phyloP scores from a whole-genome alignment of 495 filamentous ascomycete species.

The Elaphomyces granulatus region DNA sequence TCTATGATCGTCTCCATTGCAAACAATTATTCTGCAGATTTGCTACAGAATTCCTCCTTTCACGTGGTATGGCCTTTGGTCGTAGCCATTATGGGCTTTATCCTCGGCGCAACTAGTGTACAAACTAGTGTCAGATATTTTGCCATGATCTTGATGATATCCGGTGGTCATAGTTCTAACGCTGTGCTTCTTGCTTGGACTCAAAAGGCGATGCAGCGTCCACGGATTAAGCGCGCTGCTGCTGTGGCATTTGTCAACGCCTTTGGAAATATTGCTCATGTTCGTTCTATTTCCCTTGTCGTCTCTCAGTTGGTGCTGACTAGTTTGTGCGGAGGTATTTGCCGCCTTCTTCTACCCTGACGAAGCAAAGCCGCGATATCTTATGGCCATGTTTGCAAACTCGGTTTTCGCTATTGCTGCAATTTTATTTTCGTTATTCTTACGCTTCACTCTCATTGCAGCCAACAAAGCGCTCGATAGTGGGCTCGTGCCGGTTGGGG shows the following conservation, averaged over 20 bases:
- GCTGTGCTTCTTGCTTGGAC: conserved; percentile 70
- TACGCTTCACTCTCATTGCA: conserved; percentile 50
- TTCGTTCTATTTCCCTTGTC: not conserved
- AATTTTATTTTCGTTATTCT: conserved; percentile 46
- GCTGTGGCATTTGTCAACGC: conserved; percentile 72
- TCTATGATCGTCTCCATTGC: conserved; percentile 53
- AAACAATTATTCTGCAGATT: conserved; percentile 69
- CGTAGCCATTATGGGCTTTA: conserved; percentile 56
- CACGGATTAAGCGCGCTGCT: conserved; percentile 70
- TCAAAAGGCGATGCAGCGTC: conserved; percentile 64
- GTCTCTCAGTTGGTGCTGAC: not conserved
- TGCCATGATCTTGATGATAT: conserved; percentile 72
- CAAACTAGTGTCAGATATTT: conserved; percentile 53
- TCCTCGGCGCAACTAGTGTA: conserved; percentile 58
- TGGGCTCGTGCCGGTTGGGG: conserved; percentile 1
- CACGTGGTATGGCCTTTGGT: conserved; percentile 57
- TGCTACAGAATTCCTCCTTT: conserved; percentile 63
- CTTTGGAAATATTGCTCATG: conserved; percentile 51
- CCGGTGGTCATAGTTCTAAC: conserved; percentile 40
- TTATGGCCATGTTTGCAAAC: conserved; percentile 55
- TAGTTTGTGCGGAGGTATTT: conserved; percentile 39
- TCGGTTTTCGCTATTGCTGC: conserved; percentile 51
- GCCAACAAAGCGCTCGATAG: conserved; percentile 60
- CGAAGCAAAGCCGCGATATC: conserved; percentile 12
- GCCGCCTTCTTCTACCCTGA: conserved; percentile 59